phyloP scores from a whole-genome alignment of 257 asterid genomes.

The Capsicum chinense region DNA sequence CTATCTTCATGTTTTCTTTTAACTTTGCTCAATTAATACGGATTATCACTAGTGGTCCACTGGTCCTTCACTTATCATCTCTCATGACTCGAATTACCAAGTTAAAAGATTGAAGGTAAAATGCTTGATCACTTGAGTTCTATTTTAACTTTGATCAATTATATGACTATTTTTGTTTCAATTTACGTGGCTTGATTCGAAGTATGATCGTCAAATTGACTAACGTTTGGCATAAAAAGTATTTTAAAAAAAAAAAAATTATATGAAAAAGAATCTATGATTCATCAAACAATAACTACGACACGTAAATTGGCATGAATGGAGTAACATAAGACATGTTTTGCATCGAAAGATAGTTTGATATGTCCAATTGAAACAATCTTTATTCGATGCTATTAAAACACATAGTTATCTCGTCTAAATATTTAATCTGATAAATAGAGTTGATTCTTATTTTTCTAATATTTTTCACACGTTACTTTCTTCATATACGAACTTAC shows the following conservation, averaged over 20 bases:
- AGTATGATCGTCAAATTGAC: too few species aligned
- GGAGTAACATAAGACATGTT: too few species aligned
- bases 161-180: background rate
- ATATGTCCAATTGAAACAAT: background rate
- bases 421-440: background rate
- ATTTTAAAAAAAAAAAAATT: too few species aligned
- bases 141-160: too few species aligned
- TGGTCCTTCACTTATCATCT: constrained; percentile 1
- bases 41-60: background rate
- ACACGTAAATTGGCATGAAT: too few species aligned
- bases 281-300: background rate
- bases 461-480: background rate
- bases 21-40: background rate
- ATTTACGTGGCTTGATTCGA: background rate
- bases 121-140: background rate
- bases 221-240: too few species aligned
- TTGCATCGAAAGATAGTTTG: background rate
- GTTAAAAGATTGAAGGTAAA: background rate
- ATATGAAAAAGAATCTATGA: too few species aligned
- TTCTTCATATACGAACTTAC: background rate
- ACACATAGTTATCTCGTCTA: too few species aligned
- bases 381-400: background rate
- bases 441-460: background rate
- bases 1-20: background rate
- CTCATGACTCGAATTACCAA: background rate